phyloP scores from a whole-genome alignment of 495 filamentous ascomycete genomes.

The Podospora pseudocomata region DNA sequence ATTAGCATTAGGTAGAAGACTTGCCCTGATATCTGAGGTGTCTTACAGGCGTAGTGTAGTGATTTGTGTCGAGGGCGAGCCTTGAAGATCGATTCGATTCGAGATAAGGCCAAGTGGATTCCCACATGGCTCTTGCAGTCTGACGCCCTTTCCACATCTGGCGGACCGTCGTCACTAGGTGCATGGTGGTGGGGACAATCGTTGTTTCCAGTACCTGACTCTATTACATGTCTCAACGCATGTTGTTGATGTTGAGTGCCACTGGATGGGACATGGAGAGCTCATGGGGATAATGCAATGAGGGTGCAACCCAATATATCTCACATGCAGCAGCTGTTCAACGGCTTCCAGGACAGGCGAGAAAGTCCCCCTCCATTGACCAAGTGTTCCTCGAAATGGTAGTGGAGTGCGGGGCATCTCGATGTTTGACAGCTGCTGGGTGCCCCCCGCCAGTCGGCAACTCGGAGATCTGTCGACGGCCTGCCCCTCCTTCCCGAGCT shows the following conservation, averaged over 20 bases:
- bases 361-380: neutral
- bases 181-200: neutral
- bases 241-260: neutral
- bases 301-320: neutral
- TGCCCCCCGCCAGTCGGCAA: neutral
- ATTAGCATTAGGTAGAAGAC: neutral
- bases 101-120: neutral
- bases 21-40: neutral
- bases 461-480: neutral
- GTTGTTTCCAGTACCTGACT: neutral
- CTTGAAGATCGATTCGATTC: too few species aligned
- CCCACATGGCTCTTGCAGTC: neutral
- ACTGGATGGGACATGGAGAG: neutral
- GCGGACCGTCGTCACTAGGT: neutral
- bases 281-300: neutral
- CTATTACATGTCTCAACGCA: neutral
- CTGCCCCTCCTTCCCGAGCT: constrained; percentile 12
- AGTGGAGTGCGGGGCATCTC: neutral
- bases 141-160: neutral
- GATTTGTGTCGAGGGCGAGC: too few species aligned
- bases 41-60: too few species aligned
- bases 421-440: neutral
- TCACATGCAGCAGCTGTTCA: neutral
- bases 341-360: constrained; percentile 2
- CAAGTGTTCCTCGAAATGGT: neutral